Evolutionary conservation across 2,329 filamentous ascomycete genomes (phyloP).

Genomic region (Fusarium ambrosium): DNA sequence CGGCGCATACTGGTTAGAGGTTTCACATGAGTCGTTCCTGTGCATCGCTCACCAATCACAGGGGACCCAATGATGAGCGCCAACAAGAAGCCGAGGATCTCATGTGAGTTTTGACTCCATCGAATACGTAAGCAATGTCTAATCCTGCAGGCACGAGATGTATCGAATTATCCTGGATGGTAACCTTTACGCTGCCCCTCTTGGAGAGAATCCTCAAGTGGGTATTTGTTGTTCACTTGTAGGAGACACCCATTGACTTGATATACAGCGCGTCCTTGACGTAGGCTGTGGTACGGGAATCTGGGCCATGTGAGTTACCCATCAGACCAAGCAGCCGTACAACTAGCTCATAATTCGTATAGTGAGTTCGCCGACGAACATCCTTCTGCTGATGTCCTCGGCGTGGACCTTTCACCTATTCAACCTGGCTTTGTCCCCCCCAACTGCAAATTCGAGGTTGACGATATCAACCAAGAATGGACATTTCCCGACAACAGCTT

Average conservation of each 20-base stretch:
- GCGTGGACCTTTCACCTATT: constrained; percentile 70
- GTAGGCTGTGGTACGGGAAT: constrained; percentile 54
- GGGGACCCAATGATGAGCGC: constrained; percentile 44
- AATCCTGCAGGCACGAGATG: constrained; percentile 37
- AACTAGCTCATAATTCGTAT: not conserved
- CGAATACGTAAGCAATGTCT: not conserved
- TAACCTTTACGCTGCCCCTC: constrained; percentile 50
- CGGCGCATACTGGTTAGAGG: constrained; percentile 52
- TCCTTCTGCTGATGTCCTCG: constrained; percentile 61
- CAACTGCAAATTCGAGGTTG: constrained; percentile 74
- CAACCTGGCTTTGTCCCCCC: constrained; percentile 69
- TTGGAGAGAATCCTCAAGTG: constrained; percentile 43
- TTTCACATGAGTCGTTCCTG: not conserved
- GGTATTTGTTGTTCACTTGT: not conserved
- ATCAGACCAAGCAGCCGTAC: not conserved
- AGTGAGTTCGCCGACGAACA: constrained; percentile 54
- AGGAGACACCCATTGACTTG: not conserved
- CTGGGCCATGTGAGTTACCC: constrained; percentile 49
- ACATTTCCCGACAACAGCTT: constrained; percentile 62
- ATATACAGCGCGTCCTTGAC: constrained; percentile 46
- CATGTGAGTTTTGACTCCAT: constrained; percentile 22
- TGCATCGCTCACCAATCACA: not conserved
- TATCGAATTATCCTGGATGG: constrained; percentile 45
- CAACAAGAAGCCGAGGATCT: constrained; percentile 45
- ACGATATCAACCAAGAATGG: constrained; percentile 68